Conservation (phyloP, 805 yeast genomes). For the Ogataea wickerhamii region DNA sequence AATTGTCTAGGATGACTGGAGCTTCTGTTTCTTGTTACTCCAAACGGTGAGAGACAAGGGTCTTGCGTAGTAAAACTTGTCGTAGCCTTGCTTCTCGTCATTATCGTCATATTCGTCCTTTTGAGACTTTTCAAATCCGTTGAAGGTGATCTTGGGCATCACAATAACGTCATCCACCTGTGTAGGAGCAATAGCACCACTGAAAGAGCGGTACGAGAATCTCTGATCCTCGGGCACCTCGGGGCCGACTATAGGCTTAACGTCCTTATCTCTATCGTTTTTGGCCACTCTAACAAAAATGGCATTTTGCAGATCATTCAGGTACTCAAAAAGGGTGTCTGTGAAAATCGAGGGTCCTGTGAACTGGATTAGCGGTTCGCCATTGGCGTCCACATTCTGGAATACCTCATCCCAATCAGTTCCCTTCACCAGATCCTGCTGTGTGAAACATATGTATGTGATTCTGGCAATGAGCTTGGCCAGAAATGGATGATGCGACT, state of each 20-base stretch:
- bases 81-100: constrained; percentile 26
- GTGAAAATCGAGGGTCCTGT: constrained; percentile 35
- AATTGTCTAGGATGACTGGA: constrained; percentile 17
- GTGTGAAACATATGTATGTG: constrained; percentile 26
- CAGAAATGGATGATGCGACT: constrained; percentile 34
- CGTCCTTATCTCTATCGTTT: constrained; percentile 26
- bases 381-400: constrained; percentile 31
- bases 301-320: constrained; percentile 26
- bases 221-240: constrained; percentile 26
- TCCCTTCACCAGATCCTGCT: constrained; percentile 19
- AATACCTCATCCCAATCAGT: constrained; percentile 31
- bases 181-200: constrained; percentile 30
- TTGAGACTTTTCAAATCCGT: constrained; percentile 22
- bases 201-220: constrained; percentile 29
- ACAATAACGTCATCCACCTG: constrained; percentile 31
- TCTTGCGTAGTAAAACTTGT: constrained; percentile 29
- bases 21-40: constrained; percentile 20
- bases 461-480: constrained; percentile 33
- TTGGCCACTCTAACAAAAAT: constrained; percentile 30
- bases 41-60: constrained; percentile 28
- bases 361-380: constrained; percentile 33
- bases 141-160: constrained; percentile 31
- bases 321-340: constrained; percentile 32
- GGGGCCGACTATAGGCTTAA: constrained; percentile 29
- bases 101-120: constrained; percentile 30